Percentiles rank a stretch among this genome's conserved stretches.
Evolutionary conservation across 148 eudicot genomes (phyloP).

Genomic region (Gaultheria prostrata): DNA sequence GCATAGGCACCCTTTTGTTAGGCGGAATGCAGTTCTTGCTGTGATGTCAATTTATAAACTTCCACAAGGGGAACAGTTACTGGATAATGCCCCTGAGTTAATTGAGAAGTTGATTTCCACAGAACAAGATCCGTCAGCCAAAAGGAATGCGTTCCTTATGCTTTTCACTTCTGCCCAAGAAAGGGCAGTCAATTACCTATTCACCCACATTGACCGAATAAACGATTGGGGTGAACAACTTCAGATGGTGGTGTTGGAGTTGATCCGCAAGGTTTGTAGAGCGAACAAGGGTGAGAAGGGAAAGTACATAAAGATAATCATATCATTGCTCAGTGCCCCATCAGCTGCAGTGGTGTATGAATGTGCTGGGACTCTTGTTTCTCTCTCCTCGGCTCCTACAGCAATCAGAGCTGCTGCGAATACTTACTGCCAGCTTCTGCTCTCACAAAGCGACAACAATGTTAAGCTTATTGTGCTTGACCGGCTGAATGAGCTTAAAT

Average conservation of each 20-base stretch:
- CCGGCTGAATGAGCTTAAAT: conserved; percentile 72
- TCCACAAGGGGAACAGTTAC: conserved; percentile 70
- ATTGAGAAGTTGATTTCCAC: conserved; percentile 66
- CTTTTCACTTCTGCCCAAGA: conserved; percentile 82
- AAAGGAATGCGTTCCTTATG: conserved; percentile 92
- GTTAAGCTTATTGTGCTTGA: conserved; percentile 93
- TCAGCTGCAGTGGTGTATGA: conserved; percentile 83
- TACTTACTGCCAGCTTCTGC: conserved; percentile 83
- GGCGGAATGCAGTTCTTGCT: conserved; percentile 73
- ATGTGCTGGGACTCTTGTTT: conserved; percentile 86
- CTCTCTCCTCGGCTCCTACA: conserved; percentile 85
- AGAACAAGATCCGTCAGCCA: conserved; percentile 79
- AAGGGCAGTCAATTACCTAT: conserved; percentile 70
- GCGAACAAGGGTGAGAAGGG: conserved; percentile 81
- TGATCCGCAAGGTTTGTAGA: conserved; percentile 79
- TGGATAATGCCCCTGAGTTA: conserved; percentile 65
- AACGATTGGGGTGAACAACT: conserved; percentile 79
- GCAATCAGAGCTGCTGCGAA: conserved; percentile 86
- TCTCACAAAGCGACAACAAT: conserved; percentile 92
- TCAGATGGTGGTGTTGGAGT: conserved; percentile 90
- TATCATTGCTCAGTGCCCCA: conserved; percentile 73
- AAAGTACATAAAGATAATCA: conserved; percentile 78
- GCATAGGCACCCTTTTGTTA: conserved; percentile 65
- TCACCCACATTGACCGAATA: conserved; percentile 62
- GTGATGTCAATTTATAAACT: conserved; percentile 67